Evolutionary conservation across 805 yeast genomes (phyloP), one percentile per base, ranked within the genome.

Genomic region (Nakazawaea peltata): DNA sequence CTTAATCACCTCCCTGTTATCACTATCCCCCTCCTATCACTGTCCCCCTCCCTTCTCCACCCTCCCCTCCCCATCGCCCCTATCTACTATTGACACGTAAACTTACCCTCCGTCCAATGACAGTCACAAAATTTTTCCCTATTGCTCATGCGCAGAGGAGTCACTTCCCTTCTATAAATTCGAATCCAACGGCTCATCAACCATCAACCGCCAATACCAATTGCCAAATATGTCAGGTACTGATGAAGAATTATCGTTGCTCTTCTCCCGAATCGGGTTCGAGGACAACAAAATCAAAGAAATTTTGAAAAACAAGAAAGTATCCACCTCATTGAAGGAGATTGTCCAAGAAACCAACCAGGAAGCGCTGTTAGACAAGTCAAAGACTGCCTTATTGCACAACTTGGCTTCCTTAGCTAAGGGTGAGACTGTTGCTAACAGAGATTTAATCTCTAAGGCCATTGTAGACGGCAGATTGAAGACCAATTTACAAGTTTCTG

Each of bases 281-380:
- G 75, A 71, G 46, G 90, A 81, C 13, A 66, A 75, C 46, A 85
- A 84, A 55, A 67, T 83, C 41, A 73, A 76, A 33, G 97, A 92
- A 52, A 79, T 87, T 39, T 57, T 76, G 38, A 90, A 86, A 57
- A 90, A 92, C 63, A 77, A 78, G 54, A 88, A 88, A 57, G 94
- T 88, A 27, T 72, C 90, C 13, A 63, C 65, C 27, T 74, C 94
- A 1, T 67, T 92, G 34, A 68, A 65, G 21, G 71, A 71, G 25
- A 69, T 87, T 40, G 65, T 82, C 37, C 48, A 53, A 17, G 74
- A 73, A 35, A 62, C 70, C 16, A 52, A 47, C 2, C 40, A 49
- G 1, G 51, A 61, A 29, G 36, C 46, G 19, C 41, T 53, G 33
- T 54, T 74, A 45, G 81, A 77, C 42, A 82, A 78, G 47, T 59